Evolutionary conservation across 164 flowering plant genomes (phyloP).

Genomic region (Stephania japonica): DNA sequence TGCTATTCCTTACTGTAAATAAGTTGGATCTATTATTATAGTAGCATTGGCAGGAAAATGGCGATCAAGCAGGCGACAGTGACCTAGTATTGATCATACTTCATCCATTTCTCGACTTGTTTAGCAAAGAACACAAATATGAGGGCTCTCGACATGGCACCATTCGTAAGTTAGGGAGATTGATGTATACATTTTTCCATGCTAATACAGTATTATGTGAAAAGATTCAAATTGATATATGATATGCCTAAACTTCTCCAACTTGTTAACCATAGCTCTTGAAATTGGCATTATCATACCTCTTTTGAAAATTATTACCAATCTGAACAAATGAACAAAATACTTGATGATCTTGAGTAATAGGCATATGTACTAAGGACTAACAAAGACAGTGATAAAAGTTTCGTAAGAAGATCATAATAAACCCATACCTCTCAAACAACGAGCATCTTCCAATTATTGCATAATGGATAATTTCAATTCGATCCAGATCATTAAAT

Average conservation of each 20-base stretch:
- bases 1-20: not conserved
- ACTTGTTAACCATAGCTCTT: too few relatives aligned
- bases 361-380: not conserved
- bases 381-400: not conserved
- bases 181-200: too few relatives aligned
- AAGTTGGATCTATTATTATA: not conserved
- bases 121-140: too few relatives aligned
- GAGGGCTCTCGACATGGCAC: too few relatives aligned
- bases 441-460: not conserved
- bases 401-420: not conserved
- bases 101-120: too few relatives aligned
- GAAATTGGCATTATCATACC: too few relatives aligned
- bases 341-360: not conserved
- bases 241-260: not conserved
- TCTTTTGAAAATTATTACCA: too few relatives aligned
- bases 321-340: too few relatives aligned
- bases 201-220: not conserved
- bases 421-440: not conserved
- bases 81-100: not conserved
- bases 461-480: too few relatives aligned
- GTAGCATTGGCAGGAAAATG: not conserved
- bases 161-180: too few relatives aligned
- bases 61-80: not conserved
- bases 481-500: not conserved
- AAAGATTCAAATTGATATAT: not conserved